Evolutionary conservation across 768 basidiomycete species (phyloP), one percentile per base, ranked within the genome.

Genomic region (Porpolomopsis calyptriformis): DNA sequence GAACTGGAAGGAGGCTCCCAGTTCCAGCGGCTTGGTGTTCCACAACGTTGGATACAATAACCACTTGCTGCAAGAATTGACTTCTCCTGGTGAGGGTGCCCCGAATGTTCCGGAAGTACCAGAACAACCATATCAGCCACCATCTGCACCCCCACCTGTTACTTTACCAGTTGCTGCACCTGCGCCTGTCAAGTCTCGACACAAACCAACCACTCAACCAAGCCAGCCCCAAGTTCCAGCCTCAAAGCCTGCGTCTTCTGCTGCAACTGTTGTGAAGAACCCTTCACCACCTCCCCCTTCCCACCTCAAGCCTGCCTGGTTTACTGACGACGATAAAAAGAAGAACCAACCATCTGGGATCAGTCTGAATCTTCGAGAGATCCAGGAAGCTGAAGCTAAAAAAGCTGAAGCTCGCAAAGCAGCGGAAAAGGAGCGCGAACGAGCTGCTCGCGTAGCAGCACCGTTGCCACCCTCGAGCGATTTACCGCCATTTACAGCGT

Each of bases 361-460:
- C 4, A 65, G 81, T 19, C 67, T 82, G 29, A 88, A 86, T 50
- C 66, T 99, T 29, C 82, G 92, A 46, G 91, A 98, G 47, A 99
- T 99, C 38, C 96, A 99, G 61, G 91, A 96, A 53, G 81, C 84
- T 2, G 96, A 99, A 63, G 78, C 76, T 6, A 89, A 78, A 64
- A 83, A 81, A 56, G 71, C 76, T 2, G 91, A 89, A 55, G 78
- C 73, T 9, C 76, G 84, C 35, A 93, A 85, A 60, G 72, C 71
- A 19, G 78, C 76, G 16, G 82, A 89, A 52, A 76, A 80, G 52
- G 82, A 87, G 52, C 76, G 76, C 36, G 82, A 86, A 49, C 74
- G 77, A 26, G 64, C 69, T 29, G 69, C 74, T 40, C 79, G 80
- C 35, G 64, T 66, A 23, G 65, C 69, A 24, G 59, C 68, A 18